A percentile compares a stretch with the other conserved stretches of the same genome.
These are phyloP conservation scores for Xanthoconium stramineum DNA, from an alignment of 768 basidiomycete genomes.

Conservation along the genomic window DNA sequence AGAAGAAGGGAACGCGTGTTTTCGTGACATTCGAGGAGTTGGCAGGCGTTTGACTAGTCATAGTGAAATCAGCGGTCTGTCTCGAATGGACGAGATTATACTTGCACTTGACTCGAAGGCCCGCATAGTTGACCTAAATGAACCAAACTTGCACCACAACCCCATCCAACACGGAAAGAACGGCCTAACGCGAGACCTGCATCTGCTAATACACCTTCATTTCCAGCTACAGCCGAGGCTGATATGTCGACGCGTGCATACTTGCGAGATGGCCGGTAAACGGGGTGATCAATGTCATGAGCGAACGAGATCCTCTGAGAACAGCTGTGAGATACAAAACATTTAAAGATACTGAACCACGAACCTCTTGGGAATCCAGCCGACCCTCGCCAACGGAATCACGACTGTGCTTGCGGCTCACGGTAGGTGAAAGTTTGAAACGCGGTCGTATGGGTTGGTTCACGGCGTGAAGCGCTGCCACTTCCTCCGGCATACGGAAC, in stretches of 20 bases:
- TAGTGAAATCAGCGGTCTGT: conserved; percentile 3
- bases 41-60: conserved; percentile 48
- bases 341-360: conserved; percentile 18
- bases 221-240: conserved; percentile 59
- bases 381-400: conserved; percentile 76
- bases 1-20: conserved; percentile 44
- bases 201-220: conserved; percentile 69
- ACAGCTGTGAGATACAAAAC: background rate
- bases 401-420: conserved; percentile 70
- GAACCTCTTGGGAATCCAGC: conserved; percentile 58
- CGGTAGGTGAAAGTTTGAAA: conserved; percentile 34
- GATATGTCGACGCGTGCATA: conserved; percentile 71
- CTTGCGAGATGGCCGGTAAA: conserved; percentile 75
- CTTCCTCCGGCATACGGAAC: conserved; percentile 76
- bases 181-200: conserved; percentile 84
- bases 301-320: conserved; percentile 76
- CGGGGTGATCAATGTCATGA: conserved; percentile 60
- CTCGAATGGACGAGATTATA: conserved; percentile 14
- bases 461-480: conserved; percentile 56
- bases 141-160: conserved; percentile 71
- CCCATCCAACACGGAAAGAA: conserved; percentile 90
- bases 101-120: conserved; percentile 53
- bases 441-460: conserved; percentile 39
- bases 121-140: conserved; percentile 74
- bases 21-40: conserved; percentile 60